Percentiles rank a stretch among this genome's conserved stretches.
phyloP scores from a whole-genome alignment of 257 asterid genomes.

The Phtheirospermum japonicum region DNA sequence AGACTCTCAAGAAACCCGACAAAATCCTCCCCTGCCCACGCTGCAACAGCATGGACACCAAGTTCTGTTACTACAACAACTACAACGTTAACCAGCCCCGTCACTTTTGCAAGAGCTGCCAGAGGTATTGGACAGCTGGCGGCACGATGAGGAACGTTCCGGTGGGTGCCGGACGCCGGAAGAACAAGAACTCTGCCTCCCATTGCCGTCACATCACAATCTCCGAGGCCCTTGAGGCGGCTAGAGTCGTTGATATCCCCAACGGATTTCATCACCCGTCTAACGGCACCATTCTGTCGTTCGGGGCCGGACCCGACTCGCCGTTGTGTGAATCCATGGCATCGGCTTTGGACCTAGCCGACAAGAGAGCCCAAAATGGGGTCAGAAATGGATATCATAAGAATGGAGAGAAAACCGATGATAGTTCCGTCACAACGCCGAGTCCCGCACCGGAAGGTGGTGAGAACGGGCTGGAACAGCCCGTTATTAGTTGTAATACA shows the following conservation, averaged over 20 bases:
- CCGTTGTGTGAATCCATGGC: neutral
- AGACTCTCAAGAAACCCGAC: constrained; percentile 75
- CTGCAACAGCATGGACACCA: neutral
- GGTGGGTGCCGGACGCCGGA: no score
- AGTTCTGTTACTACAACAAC: constrained; percentile 4
- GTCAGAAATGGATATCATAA: neutral
- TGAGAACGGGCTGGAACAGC: no score
- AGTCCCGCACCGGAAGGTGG: no score
- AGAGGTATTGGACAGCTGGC: neutral
- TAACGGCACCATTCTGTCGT: neutral
- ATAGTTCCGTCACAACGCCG: no score
- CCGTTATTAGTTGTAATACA: no score
- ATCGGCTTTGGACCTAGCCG: neutral
- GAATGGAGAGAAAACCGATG: no score
- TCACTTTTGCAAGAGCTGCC: neutral
- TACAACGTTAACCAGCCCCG: neutral
- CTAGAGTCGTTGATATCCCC: neutral
- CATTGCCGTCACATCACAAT: no score
- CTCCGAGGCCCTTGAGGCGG: no score
- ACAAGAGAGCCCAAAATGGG: neutral
- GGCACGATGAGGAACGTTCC: no score
- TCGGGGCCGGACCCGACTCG: neutral
- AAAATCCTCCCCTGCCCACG: constrained; percentile 42
- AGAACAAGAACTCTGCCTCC: no score
- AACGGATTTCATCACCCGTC: neutral